These are phyloP conservation scores for Arabidopsis thaliana DNA, from an alignment of 345 rosid genomes.

Conservation along the genomic window DNA sequence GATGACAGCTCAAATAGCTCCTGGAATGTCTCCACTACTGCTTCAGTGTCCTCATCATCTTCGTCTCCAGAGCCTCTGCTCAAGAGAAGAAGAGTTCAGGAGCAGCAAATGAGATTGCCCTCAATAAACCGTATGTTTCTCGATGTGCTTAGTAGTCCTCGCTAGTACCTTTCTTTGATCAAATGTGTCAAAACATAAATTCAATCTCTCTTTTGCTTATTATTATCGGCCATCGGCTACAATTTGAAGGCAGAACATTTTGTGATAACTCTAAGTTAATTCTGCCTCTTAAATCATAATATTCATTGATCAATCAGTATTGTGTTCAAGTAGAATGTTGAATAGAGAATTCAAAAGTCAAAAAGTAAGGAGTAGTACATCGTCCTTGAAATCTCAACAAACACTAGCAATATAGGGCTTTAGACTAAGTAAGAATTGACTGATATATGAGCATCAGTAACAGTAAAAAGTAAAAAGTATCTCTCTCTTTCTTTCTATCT, in stretches of 20 bases:
- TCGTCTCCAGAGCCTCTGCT: conserved; percentile 51
- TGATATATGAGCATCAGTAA: conserved; percentile 31
- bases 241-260: conserved; percentile 20
- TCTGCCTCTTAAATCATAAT: conserved; percentile 2
- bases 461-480: conserved; percentile 26
- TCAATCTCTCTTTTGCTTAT: conserved; percentile 25
- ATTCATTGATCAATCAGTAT: background rate
- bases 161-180: conserved; percentile 44
- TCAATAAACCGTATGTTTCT: conserved; percentile 62
- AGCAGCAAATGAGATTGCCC: conserved; percentile 75
- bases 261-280: conserved; percentile 30
- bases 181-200: conserved; percentile 24
- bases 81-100: conserved; percentile 70
- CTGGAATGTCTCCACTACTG: conserved; percentile 46
- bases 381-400: conserved; percentile 39
- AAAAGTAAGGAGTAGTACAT: conserved; percentile 27
- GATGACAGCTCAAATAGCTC: conserved; percentile 68
- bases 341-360: conserved; percentile 27
- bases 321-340: background rate
- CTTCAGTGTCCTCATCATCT: conserved; percentile 54
- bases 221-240: background rate
- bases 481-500: background rate
- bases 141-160: conserved; percentile 74
- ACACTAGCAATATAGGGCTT: background rate
- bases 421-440: conserved; percentile 7